A percentile compares a stretch with the other conserved stretches of the same genome.
These are phyloP conservation scores for Chenopodium suecicum DNA, from an alignment of 148 eudicot genomes.

Conservation along the genomic window DNA sequence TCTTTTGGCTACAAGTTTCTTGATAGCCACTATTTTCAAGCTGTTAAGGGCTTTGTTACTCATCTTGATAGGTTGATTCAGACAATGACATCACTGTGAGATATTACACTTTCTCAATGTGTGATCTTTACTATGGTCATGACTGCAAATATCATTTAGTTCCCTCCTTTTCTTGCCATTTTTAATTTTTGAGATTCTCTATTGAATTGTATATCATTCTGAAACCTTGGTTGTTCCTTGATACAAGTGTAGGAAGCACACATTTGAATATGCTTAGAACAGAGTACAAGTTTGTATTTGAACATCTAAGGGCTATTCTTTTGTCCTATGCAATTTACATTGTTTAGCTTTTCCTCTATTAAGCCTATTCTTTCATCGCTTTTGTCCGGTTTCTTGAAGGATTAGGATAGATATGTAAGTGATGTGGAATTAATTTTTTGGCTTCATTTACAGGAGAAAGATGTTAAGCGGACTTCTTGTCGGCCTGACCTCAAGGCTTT, in stretches of 20 bases:
- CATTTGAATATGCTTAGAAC: not conserved
- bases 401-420: constrained; percentile 7
- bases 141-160: not conserved
- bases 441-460: constrained; percentile 23
- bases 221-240: not conserved
- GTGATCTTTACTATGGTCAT: not conserved
- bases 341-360: too few relatives aligned
- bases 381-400: not conserved
- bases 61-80: too few relatives aligned
- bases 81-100: too few relatives aligned
- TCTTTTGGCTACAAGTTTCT: too few relatives aligned
- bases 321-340: not conserved
- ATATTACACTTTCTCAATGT: not conserved
- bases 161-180: not conserved
- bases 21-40: too few relatives aligned
- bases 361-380: not conserved
- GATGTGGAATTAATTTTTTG: not conserved
- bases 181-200: too few relatives aligned
- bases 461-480: constrained; percentile 35
- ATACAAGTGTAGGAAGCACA: not conserved
- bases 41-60: too few relatives aligned
- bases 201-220: not conserved
- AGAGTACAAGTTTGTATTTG: not conserved
- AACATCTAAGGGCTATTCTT: not conserved
- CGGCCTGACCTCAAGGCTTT: constrained; percentile 79